Conservation (phyloP, 164 flowering plant genomes). For the Kalanchoe fedtschenkoi region DNA sequence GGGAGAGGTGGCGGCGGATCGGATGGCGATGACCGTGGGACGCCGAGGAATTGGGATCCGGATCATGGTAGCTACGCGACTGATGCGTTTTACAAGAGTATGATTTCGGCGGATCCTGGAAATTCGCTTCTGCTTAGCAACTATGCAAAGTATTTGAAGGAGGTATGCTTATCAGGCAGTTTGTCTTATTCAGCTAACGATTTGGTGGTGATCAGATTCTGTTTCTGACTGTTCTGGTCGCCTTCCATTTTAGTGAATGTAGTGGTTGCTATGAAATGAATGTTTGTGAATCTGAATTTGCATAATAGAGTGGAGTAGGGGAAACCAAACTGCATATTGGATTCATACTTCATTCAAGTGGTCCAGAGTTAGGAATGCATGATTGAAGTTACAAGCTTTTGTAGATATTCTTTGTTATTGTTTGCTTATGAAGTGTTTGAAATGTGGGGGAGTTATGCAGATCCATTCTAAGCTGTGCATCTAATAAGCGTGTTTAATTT, state of each 20-base stretch:
- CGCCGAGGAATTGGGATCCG: conserved; percentile 15
- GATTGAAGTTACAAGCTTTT: no score
- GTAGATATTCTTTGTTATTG: no score
- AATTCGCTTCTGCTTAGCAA: conserved; percentile 45
- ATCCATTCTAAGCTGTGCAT: background rate
- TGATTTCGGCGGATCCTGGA: conserved; percentile 57
- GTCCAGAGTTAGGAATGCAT: background rate
- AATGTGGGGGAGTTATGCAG: background rate
- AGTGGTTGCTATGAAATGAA: no score
- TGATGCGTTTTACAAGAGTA: conserved; percentile 40
- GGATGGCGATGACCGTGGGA: conserved; percentile 18
- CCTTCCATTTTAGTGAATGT: no score
- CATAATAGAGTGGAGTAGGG: no score
- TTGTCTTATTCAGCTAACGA: background rate
- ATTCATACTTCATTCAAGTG: no score
- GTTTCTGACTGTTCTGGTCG: no score
- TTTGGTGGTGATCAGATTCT: no score
- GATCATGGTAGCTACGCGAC: conserved; percentile 14
- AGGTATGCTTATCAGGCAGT: conserved; percentile 20
- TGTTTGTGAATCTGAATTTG: no score
- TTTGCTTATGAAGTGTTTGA: background rate
- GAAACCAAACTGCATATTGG: no score
- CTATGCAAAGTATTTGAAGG: conserved; percentile 52
- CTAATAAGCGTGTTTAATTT: background rate
- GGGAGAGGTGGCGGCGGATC: conserved; percentile 18